Base-by-base conservation (phyloP, 2,329 filamentous ascomycete species). In the Pseudogymnoascus verrucosus region DNA sequence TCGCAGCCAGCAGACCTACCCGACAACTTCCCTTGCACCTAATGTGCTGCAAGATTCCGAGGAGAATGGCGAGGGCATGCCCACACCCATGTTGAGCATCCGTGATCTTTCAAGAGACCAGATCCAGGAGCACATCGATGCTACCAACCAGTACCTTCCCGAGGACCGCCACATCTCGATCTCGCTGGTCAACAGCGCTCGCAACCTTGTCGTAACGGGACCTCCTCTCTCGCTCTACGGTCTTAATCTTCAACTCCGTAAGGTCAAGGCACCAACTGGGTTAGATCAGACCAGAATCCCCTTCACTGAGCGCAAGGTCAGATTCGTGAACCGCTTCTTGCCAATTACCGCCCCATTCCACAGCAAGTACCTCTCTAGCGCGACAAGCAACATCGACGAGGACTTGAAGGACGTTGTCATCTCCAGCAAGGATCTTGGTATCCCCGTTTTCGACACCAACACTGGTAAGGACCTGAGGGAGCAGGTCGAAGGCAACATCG, bases 301-400 rank as follows among this genome's bases (percentile, higher is more conserved):
- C 5, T 92, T 91, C 80, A 98, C 93, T 0, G 89, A 99, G 78
- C 90, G 95, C 70, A 99, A 99, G 79, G 84, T 97, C 64, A 91
- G 95, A 72, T 99, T 99, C 70, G 91, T 91, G 66, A 97, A 97
- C 80, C 89, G 95, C 65, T 99, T 99, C 82, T 80, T 99, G 65
- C 96, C 95, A 57, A 99, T 99, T 76, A 97, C 93, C 0, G 92
- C 95, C 8, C 96, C 95, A 4, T 99, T 99, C 83, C 95, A 99
- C 82, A 99, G 95, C 83, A 89, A 91, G 66, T 97, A 98, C 74
- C 86, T 99, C 14, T 81, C 83, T 23, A 87, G 92, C 68, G 93
- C 95, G 1, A 91, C 90, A 26, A 84, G 87, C 65, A 82, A 92
- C 70, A 91, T 99, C 66, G 85, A 93, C 63, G 87, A 93, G 70